A percentile compares a stretch with the other conserved stretches of the same genome.
Evolutionary conservation across 2,329 filamentous ascomycete species (phyloP).

Genomic region (Delphinella strobiligena): DNA sequence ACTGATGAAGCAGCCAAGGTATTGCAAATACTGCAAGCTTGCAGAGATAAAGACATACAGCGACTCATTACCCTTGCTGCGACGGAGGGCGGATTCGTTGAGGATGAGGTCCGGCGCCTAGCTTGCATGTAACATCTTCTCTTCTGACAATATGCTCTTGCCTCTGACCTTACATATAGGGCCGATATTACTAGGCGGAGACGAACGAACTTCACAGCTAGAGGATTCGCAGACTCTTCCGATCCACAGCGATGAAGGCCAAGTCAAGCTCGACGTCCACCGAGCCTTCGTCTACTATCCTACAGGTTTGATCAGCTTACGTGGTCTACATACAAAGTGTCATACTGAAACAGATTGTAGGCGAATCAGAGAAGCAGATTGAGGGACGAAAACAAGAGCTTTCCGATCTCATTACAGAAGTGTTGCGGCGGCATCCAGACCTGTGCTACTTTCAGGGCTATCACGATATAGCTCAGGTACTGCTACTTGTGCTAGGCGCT

Average conservation of each 20-base stretch:
- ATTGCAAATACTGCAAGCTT: constrained; percentile 28
- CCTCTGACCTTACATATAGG: constrained; percentile 30
- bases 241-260: constrained; percentile 75
- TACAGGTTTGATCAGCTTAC: constrained; percentile 43
- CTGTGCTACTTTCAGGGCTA: constrained; percentile 97
- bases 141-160: constrained; percentile 2
- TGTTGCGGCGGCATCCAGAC: constrained; percentile 68
- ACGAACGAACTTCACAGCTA: constrained; percentile 12
- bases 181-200: constrained; percentile 44
- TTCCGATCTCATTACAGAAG: constrained; percentile 64
- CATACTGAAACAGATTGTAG: constrained; percentile 27
- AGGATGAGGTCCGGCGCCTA: constrained; percentile 48
- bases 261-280: constrained; percentile 85
- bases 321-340: no score
- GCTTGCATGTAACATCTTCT: constrained; percentile 53
- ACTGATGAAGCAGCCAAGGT: constrained; percentile 17
- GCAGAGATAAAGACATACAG: constrained; percentile 26
- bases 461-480: constrained; percentile 94
- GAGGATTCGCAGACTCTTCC: constrained; percentile 52
- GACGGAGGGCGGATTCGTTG: constrained; percentile 32
- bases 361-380: constrained; percentile 57
- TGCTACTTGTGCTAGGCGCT: constrained; percentile 70
- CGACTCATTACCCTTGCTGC: constrained; percentile 30
- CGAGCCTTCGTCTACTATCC: constrained; percentile 98
- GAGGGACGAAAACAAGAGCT: constrained; percentile 62